Evolutionary conservation across 306 rosid genomes (phyloP), one percentile per base, ranked within the genome.

Genomic region (Rosa lucieae): DNA sequence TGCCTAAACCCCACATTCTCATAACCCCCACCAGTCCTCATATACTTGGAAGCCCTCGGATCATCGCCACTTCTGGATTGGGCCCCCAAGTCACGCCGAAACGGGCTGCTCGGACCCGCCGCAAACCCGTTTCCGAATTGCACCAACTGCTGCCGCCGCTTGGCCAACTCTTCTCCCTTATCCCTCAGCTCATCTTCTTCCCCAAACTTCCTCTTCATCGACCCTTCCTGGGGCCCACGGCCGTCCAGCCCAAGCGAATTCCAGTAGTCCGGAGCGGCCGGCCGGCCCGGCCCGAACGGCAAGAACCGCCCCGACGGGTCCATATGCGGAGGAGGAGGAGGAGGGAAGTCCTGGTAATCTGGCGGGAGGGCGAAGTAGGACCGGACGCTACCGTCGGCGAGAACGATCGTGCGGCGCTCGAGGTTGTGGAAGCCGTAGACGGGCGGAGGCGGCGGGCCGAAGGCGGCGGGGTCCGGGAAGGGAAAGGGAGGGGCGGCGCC

Each of bases 391-490:
- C 94, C 98, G 65, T 96, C 99, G 21, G 99, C 94, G 37, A 96
- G 97, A 53, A 87, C 87, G 67, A 96, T 87, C 1, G 99, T 87
- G 17, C 96, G 99, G 39, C 99, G 99, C 68, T 93, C 98, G 3
- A 96, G 94, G 97, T 93, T 93, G 92, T 96, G 99, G 82, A 96
- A 96, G 44, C 97, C 97, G 72, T 96, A 96, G 8, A 89, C 88
- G 10, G 97, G 98, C 4, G 93, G 93, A 21, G 99, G 99, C 0
- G 92, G 96, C 2, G 96, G 94, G 61, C 91, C 97, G 40, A 88
- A 55, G 1, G 84, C 68, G 11, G 93, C 52, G 12, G 90, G 92
- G 62, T 89, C 94, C 1, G 92, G 82, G 72, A 88, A 89, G 32
- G 86, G 93, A 39, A 85, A 77, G 6, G 18, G 37, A 20, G 51